Conservation (phyloP, 441 rosid genomes). For the Arabidopsis hybrid region DNA sequence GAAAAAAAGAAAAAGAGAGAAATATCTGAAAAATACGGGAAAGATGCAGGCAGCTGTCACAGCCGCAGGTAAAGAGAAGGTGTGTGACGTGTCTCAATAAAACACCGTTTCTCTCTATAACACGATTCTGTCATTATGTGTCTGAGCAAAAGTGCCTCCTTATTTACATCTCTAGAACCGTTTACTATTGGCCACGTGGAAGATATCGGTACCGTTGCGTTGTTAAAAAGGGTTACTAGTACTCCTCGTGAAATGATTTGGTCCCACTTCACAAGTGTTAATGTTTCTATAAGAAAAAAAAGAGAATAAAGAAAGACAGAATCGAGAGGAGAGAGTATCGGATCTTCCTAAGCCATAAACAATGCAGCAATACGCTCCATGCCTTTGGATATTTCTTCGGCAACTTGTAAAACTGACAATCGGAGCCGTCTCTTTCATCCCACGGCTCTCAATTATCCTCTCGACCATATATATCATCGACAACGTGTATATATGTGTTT, state of each 20-base stretch:
- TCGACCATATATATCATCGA: neutral
- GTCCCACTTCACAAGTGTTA: constrained; percentile 20
- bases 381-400: constrained; percentile 22
- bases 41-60: constrained; percentile 6
- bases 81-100: constrained; percentile 29
- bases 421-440: constrained; percentile 29
- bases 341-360: neutral
- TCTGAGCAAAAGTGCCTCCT: too few relatives aligned
- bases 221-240: constrained; percentile 16
- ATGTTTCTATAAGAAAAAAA: neutral
- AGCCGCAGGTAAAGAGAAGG: neutral
- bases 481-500: too few relatives aligned
- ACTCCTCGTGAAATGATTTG: constrained; percentile 24
- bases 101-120: constrained; percentile 1
- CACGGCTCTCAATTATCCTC: constrained; percentile 1
- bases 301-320: too few relatives aligned
- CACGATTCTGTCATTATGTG: too few relatives aligned
- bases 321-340: neutral
- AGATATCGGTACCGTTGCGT: neutral
- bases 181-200: constrained; percentile 18
- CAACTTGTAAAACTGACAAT: constrained; percentile 27
- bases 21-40: constrained; percentile 19
- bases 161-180: neutral
- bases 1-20: constrained; percentile 22
- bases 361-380: neutral